phyloP scores from a whole-genome alignment of 2,329 filamentous ascomycete species.

The Geosmithia flava region DNA sequence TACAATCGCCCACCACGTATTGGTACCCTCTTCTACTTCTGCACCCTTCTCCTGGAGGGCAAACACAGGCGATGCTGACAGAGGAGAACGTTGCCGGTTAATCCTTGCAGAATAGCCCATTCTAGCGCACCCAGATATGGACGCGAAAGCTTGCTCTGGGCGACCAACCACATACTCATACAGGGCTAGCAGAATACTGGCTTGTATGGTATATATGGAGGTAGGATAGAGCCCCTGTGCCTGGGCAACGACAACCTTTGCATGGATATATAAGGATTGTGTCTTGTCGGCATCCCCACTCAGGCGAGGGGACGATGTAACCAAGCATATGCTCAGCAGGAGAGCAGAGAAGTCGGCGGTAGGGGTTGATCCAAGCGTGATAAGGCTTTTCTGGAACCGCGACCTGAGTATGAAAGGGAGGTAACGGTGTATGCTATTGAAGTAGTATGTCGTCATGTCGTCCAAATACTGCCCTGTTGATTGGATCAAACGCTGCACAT shows the following conservation, averaged over 20 bases:
- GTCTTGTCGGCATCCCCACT: background rate
- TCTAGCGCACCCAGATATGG: background rate
- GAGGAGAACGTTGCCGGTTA: background rate
- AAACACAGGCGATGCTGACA: background rate
- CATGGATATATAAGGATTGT: background rate
- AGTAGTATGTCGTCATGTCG: background rate
- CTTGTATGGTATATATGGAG: background rate
- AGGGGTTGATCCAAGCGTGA: background rate
- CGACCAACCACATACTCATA: background rate
- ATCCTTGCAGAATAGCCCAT: background rate
- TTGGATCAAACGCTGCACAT: background rate
- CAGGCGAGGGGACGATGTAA: background rate
- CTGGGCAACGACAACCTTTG: background rate
- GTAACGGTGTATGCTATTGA: background rate
- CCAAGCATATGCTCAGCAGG: background rate
- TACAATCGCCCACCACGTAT: background rate
- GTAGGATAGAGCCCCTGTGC: background rate
- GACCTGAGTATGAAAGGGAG: background rate
- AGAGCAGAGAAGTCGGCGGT: background rate
- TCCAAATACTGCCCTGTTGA: background rate
- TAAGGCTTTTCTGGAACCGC: background rate
- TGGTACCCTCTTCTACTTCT: background rate
- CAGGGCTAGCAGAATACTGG: background rate
- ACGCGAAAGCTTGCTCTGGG: background rate
- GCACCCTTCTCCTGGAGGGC: background rate